phyloP scores from a whole-genome alignment of 2,329 filamentous ascomycete genomes.

The Xylariaceae sp. region DNA sequence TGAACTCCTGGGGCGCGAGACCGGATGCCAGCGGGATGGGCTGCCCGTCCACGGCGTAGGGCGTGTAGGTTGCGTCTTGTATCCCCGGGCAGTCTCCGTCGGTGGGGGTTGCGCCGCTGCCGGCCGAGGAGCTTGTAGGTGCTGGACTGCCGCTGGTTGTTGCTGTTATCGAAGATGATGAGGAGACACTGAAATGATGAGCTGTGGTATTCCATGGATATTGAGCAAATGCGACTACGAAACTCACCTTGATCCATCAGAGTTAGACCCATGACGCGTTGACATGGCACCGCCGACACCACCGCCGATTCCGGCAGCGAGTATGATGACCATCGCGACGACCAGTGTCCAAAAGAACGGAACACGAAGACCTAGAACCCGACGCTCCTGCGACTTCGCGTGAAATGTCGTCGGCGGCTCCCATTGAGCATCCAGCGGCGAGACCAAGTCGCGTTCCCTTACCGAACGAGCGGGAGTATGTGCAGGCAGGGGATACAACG shows the following conservation, averaged over 20 bases:
- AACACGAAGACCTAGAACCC: slow-evolving; percentile 18
- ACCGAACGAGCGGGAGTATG: too few species aligned
- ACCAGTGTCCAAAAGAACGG: slow-evolving; percentile 21
- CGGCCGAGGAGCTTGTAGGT: slow-evolving; percentile 4
- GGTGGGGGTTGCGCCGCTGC: slow-evolving; percentile 12
- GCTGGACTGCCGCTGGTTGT: slow-evolving; percentile 1
- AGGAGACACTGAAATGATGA: too few species aligned
- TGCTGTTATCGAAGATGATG: not conserved
- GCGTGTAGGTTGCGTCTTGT: slow-evolving; percentile 14
- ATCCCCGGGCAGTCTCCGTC: slow-evolving; percentile 21
- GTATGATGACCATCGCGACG: slow-evolving; percentile 15
- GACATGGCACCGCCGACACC: slow-evolving; percentile 20
- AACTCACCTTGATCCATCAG: slow-evolving; percentile 8
- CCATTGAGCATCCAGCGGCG: too few species aligned
- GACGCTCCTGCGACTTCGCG: too few species aligned
- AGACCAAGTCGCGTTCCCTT: too few species aligned
- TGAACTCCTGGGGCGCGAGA: slow-evolving; percentile 15
- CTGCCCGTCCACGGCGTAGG: slow-evolving; percentile 20
- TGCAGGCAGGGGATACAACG: too few species aligned
- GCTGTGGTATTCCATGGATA: too few species aligned
- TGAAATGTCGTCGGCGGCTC: too few species aligned
- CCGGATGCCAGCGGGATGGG: slow-evolving; percentile 15
- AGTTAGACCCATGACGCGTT: slow-evolving; percentile 11
- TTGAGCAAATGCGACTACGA: too few species aligned
- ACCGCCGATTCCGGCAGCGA: slow-evolving; percentile 19